Percentiles rank a stretch among this genome's conserved stretches.
phyloP scores from a whole-genome alignment of 2,329 filamentous ascomycete species.

The Colletotrichum orchidophilum region DNA sequence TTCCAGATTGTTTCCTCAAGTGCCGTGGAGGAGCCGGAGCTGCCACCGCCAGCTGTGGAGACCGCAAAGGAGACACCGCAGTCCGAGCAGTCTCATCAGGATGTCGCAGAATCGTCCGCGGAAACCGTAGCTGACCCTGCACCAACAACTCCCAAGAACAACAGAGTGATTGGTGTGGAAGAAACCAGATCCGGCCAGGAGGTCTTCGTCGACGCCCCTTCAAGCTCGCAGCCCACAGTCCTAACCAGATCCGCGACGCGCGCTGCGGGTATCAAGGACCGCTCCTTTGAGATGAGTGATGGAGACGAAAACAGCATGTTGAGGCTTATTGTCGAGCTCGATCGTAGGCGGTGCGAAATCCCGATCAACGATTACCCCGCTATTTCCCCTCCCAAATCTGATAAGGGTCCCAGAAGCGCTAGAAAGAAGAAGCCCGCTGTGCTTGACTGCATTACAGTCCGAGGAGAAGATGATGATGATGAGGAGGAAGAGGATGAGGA shows the following conservation, averaged over 20 bases:
- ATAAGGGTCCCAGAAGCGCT: not conserved
- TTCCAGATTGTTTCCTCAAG: slow-evolving; percentile 42
- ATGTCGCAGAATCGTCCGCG: not conserved
- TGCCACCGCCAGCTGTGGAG: slow-evolving; percentile 20
- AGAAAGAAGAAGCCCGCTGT: slow-evolving; percentile 38
- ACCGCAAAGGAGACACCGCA: not conserved
- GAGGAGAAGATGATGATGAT: slow-evolving; percentile 35
- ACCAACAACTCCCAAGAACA: slow-evolving; percentile 30
- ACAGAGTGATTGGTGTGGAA: slow-evolving; percentile 37
- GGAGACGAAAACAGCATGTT: slow-evolving; percentile 59
- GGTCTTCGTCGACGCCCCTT: slow-evolving; percentile 60
- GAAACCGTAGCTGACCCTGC: not conserved
- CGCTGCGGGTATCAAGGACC: slow-evolving; percentile 23
- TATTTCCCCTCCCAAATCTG: slow-evolving; percentile 41
- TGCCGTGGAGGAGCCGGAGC: slow-evolving; percentile 24
- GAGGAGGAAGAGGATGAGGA: slow-evolving; percentile 31
- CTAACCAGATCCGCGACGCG: slow-evolving; percentile 40
- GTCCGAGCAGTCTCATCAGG: not conserved
- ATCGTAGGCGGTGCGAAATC: slow-evolving; percentile 49
- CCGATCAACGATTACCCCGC: slow-evolving; percentile 37
- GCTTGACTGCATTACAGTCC: slow-evolving; percentile 46
- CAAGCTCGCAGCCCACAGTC: slow-evolving; percentile 48
- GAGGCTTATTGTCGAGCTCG: slow-evolving; percentile 59
- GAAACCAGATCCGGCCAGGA: slow-evolving; percentile 56
- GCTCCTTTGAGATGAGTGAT: slow-evolving; percentile 53